Percentiles rank a stretch among this genome's conserved stretches.
These are phyloP conservation scores for Tillandsia fasciculata DNA, from an alignment of 176 grass and related monocot species.

Conservation along the genomic window DNA sequence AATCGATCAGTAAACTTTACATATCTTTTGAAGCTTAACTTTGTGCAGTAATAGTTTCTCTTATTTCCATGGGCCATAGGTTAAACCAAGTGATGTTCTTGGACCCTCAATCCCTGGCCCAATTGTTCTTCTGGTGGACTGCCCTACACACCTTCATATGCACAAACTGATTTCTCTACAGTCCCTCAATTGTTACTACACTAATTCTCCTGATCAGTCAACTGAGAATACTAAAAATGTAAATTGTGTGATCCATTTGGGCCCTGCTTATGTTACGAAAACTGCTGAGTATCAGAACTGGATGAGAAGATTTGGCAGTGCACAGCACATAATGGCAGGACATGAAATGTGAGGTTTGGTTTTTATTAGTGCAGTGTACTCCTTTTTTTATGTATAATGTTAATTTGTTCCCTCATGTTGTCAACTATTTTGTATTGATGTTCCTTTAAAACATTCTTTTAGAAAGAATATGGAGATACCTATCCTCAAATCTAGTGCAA, in stretches of 20 bases:
- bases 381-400: neutral
- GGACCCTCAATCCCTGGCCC: conserved; percentile 62
- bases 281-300: conserved; percentile 58
- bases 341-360: conserved; percentile 79
- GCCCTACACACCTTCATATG: conserved; percentile 64
- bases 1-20: neutral
- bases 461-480: conserved; percentile 96
- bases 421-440: neutral
- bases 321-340: conserved; percentile 95
- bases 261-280: conserved; percentile 67
- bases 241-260: conserved; percentile 96
- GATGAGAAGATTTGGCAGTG: conserved; percentile 64
- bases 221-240: conserved; percentile 49
- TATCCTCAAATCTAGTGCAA: conserved; percentile 81
- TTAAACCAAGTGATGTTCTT: conserved; percentile 87
- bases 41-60: neutral
- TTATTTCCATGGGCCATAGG: conserved; percentile 41
- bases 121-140: conserved; percentile 72
- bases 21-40: neutral
- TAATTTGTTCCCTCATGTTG: neutral
- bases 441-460: neutral
- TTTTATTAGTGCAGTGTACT: neutral
- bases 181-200: conserved; percentile 49
- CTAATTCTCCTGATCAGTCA: conserved; percentile 25
- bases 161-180: conserved; percentile 50